Percentiles rank a stretch among this genome's conserved stretches.
Conservation (phyloP, 352 stramenopile genomes). For the Phytophthora hibernalis region DNA sequence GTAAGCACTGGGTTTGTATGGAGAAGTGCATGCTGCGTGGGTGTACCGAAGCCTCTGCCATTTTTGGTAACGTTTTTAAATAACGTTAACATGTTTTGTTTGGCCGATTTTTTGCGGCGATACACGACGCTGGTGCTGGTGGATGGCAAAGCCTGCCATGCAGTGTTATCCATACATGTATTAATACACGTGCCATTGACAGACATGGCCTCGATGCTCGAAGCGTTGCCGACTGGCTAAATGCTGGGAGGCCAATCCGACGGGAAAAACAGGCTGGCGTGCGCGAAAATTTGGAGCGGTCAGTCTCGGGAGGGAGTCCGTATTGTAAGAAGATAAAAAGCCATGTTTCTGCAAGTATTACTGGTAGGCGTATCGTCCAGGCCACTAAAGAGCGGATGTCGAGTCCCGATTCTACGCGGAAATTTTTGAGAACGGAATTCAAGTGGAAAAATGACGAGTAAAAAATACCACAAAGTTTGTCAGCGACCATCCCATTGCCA, state of each 20-base stretch:
- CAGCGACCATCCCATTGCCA: background rate
- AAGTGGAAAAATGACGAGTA: background rate
- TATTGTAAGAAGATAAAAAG: too few species aligned
- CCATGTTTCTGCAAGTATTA: too few species aligned
- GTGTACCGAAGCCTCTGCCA: slow-evolving; percentile 15
- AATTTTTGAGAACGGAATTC: slow-evolving; percentile 5
- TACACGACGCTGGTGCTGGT: background rate
- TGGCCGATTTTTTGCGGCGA: background rate
- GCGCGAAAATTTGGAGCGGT: slow-evolving; percentile 32
- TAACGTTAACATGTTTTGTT: background rate
- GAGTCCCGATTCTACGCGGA: background rate
- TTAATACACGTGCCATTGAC: too few species aligned
- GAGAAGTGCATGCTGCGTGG: slow-evolving; percentile 4
- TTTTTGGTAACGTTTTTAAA: too few species aligned
- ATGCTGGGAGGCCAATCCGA: slow-evolving; percentile 3
- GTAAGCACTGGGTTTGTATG: background rate
- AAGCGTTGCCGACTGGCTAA: background rate
- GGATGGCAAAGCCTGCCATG: background rate
- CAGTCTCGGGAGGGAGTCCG: slow-evolving; percentile 8
- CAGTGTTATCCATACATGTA: too few species aligned
- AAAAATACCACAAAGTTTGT: slow-evolving; percentile 6
- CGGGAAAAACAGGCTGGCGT: slow-evolving; percentile 33
- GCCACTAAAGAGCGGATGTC: background rate
- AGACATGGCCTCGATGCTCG: too few species aligned
- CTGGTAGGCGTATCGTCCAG: background rate